Base-by-base conservation (phyloP, 2,329 filamentous ascomycete species). In the Periconia macrospinosa region DNA sequence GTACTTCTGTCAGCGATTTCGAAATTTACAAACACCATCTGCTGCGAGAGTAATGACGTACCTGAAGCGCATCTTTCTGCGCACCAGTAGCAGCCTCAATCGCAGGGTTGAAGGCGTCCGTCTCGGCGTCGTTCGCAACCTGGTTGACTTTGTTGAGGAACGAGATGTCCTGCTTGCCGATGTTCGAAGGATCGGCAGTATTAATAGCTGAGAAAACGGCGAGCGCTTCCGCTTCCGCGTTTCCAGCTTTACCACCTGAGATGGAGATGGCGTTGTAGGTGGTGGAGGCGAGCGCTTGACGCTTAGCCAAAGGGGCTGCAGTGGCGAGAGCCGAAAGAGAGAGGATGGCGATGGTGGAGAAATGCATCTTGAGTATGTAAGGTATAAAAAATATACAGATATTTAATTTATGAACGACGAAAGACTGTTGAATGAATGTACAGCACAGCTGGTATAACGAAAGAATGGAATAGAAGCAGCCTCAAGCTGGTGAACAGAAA, bases 91-190 rank as follows among this genome's bases (percentile, higher is more conserved):
- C 81, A 2, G 76, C 77, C 13, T 70, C 75, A 54, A 83, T 80
- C 40, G 81, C 78, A 15, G 80, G 76, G 70, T 85, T 83, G 74
- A 84, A 85, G 0, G 73, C 74, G 9, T 76, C 72, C 1, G 71
- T 76, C 70, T 85, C 83, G n/a, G 83, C 82, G 20, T 72, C 66
- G 66, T 85, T 83, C 50, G 82, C 81, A 0, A 78, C 78, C 58
- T 76, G 73, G 59, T 83, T 82, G 17, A 82, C 83, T 0, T 75
- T 74, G 52, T 78, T 75, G 60, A 85, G 74, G 65, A 83, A 83
- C 33, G 74, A 72, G 5, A 83, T 68, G 59, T 85, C 83, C 10
- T 71, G 66, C 11, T 69, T 65, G 45, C 78, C 77, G 43, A 85
- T 79, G 19, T 67, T 73, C 44, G 75, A 77, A 1, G 81, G 76